A percentile compares a stretch with the other conserved stretches of the same genome.
These are phyloP conservation scores for Pseudocercospora pini-densiflorae DNA, from an alignment of 2,329 filamentous ascomycete genomes.

Conservation along the genomic window DNA sequence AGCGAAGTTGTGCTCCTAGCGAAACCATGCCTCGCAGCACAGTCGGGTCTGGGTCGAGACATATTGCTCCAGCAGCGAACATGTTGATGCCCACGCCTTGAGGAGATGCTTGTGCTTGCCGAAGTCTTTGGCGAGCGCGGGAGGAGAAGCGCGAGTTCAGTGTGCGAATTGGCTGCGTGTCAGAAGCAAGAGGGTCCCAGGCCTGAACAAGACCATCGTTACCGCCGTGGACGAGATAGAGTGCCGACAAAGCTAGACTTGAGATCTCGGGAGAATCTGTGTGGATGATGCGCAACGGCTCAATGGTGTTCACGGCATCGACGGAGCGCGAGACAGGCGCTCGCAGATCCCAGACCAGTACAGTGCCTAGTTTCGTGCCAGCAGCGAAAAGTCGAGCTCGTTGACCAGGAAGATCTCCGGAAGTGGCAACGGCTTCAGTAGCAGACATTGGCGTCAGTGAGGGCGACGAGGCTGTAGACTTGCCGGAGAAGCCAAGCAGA, in stretches of 20 bases:
- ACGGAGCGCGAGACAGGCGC: constrained; percentile 61
- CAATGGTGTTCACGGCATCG: constrained; percentile 62
- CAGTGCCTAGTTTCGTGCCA: constrained; percentile 76
- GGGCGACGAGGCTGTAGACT: constrained; percentile 58
- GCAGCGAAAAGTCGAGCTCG: constrained; percentile 79
- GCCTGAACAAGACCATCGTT: constrained; percentile 94
- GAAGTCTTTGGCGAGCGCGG: constrained; percentile 75
- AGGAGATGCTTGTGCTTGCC: constrained; percentile 69
- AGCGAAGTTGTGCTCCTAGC: constrained; percentile 83
- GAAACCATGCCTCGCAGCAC: constrained; percentile 84
- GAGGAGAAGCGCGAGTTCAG: constrained; percentile 84
- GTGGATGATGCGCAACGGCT: constrained; percentile 78
- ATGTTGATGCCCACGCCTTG: constrained; percentile 74
- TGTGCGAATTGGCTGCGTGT: constrained; percentile 76
- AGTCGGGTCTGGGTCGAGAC: constrained; percentile 85
- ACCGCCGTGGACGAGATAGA: constrained; percentile 91
- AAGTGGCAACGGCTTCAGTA: constrained; percentile 49
- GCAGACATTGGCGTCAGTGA: constrained; percentile 57
- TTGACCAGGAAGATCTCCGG: constrained; percentile 77
- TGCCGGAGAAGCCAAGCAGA: constrained; percentile 62
- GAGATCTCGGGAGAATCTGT: constrained; percentile 90
- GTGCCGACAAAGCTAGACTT: constrained; percentile 77
- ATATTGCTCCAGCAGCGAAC: constrained; percentile 81
- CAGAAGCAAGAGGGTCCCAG: constrained; percentile 93
- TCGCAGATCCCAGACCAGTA: constrained; percentile 85